A percentile compares a stretch with the other conserved stretches of the same genome.
Evolutionary conservation across 1,284 basidiomycete species (phyloP).

Genomic region (Chondrostereum purpureum): DNA sequence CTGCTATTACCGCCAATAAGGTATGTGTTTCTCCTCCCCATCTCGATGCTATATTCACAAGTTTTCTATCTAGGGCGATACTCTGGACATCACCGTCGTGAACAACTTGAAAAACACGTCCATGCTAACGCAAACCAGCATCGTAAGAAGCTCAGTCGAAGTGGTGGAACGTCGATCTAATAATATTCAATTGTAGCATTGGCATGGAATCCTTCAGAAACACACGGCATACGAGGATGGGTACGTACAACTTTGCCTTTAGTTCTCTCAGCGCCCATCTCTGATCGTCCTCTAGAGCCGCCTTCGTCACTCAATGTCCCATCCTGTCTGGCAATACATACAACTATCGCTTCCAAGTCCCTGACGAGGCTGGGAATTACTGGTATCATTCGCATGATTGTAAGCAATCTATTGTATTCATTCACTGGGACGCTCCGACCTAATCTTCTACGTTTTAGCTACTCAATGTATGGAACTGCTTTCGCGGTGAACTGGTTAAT

Average conservation of each 20-base stretch:
- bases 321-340: conserved; percentile 1
- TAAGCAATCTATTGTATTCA: no score
- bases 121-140: conserved; percentile 27
- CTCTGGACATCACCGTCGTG: conserved; percentile 25
- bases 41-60: conserved; percentile 2
- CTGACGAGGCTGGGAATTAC: conserved; percentile 35
- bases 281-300: not conserved
- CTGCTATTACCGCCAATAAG: conserved; percentile 20
- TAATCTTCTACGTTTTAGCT: no score
- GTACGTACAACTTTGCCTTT: no score
- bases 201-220: no score
- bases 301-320: no score
- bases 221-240: no score
- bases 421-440: no score
- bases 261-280: no score
- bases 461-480: no score
- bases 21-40: conserved; percentile 1
- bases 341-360: conserved; percentile 2
- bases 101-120: conserved; percentile 25
- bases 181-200: no score
- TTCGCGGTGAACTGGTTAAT: no score
- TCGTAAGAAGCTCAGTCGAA: conserved; percentile 21
- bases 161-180: no score
- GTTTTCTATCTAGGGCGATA: conserved; percentile 22
- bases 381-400: conserved; percentile 40